A percentile compares a stretch with the other conserved stretches of the same genome.
These are phyloP conservation scores for Fusarium burgessii DNA, from an alignment of 2,329 filamentous ascomycete species.

Conservation along the genomic window DNA sequence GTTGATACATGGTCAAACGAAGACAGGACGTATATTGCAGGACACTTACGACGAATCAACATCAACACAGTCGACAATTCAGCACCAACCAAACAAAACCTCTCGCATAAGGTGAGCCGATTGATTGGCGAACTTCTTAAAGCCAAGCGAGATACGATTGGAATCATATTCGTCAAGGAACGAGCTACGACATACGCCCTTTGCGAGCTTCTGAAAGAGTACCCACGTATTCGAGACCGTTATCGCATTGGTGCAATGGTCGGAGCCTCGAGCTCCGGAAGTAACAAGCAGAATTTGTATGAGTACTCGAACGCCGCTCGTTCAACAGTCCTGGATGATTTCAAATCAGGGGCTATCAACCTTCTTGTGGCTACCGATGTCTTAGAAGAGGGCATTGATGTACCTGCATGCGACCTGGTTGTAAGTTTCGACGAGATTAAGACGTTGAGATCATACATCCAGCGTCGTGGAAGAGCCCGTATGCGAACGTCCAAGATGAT, in stretches of 20 bases:
- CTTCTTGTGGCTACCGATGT: constrained; percentile 73
- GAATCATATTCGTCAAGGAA: constrained; percentile 77
- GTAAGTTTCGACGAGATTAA: constrained; percentile 65
- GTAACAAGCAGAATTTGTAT: constrained; percentile 56
- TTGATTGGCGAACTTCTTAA: constrained; percentile 66
- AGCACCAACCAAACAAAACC: constrained; percentile 34
- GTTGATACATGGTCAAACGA: constrained; percentile 59
- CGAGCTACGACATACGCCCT: constrained; percentile 71
- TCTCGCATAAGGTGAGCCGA: constrained; percentile 69
- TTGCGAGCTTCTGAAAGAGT: constrained; percentile 65
- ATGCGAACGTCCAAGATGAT: constrained; percentile 64
- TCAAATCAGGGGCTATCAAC: constrained; percentile 66
- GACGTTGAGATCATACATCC: constrained; percentile 69
- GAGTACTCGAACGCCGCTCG: constrained; percentile 52
- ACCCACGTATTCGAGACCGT: constrained; percentile 60
- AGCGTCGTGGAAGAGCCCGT: constrained; percentile 66
- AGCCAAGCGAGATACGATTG: constrained; percentile 58
- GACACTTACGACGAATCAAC: constrained; percentile 56
- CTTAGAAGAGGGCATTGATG: constrained; percentile 75
- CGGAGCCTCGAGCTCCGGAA: constrained; percentile 59
- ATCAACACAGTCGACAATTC: constrained; percentile 9
- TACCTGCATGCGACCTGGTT: constrained; percentile 72
- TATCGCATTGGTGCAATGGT: constrained; percentile 68
- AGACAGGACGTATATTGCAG: constrained; percentile 68
- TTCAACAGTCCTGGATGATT: constrained; percentile 56